Base-by-base conservation (phyloP, 352 stramenopile species). In the Phytophthora citrophthora region DNA sequence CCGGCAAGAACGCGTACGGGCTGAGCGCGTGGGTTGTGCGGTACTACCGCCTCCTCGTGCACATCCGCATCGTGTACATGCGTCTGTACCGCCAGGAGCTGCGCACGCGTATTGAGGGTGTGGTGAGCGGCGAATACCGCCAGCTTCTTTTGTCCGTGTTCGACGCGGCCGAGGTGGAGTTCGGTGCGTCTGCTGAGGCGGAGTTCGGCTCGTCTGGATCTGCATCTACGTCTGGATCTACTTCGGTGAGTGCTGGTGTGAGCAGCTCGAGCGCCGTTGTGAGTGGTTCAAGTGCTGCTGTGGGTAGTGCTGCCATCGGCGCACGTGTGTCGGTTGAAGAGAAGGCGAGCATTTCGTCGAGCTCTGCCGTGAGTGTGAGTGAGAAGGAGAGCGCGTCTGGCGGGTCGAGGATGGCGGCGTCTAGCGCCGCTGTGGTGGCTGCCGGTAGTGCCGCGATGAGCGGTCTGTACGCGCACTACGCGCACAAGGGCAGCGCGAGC, bases 21-120 rank as follows among this genome's bases (percentile, higher is more conserved):
- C 27, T 77, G 9, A 64, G 57, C 31, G 46, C 58, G 20, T 61
- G 52, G 40, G 41, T 77, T 44, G 64, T 77, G 36, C 70, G 70
- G 23, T 74, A 81, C 44, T 72, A 72, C 48, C 54, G 53, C 10
- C 48, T 81, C 16, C 76, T 88, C 60, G 55, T 49, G 44, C 52
- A 62, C 29, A 70, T 86, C 55, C 50, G 54, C 16, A 53, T 62
- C 15, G 47, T 54, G 44, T 93, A 93, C 75, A 74, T 73, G 64
- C 69, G 83, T 50, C 63, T 84, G 32, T 88, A 83, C 64, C 61
- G 65, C 55, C 73, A 78, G 61, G 58, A 63, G 48, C 74, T 91
- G 46, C 56, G 55, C 45, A 62, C 51, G 18, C 54, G 54, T 11
- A 67, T 76, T 27, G 48, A 66, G 24, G 31, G 43, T 12, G 56